A percentile compares a stretch with the other conserved stretches of the same genome.
phyloP scores from a whole-genome alignment of 176 grass and related monocot genomes.

The Saccharum officinarum region DNA sequence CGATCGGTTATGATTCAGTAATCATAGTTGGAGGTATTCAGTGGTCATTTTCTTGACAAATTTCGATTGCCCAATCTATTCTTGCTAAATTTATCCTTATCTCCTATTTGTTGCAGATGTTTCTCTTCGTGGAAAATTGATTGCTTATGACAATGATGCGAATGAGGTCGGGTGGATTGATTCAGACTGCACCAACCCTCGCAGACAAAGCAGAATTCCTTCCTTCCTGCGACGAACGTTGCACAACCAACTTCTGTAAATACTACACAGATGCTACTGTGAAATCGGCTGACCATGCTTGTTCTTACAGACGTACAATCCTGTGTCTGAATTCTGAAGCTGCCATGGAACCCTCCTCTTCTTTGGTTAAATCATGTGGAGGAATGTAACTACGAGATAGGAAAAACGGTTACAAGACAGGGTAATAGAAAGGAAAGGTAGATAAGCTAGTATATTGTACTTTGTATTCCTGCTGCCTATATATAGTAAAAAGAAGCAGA shows the following conservation, averaged over 20 bases:
- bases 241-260: constrained; percentile 30
- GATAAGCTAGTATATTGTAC: constrained; percentile 4
- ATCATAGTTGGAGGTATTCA: constrained; percentile 86
- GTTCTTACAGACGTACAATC: constrained; percentile 24
- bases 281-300: not conserved
- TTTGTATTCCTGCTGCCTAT: constrained; percentile 12
- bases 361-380: constrained; percentile 3
- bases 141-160: constrained; percentile 77
- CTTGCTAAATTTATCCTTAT: not conserved
- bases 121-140: constrained; percentile 80
- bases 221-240: constrained; percentile 50
- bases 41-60: not conserved
- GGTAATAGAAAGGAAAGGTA: not conserved
- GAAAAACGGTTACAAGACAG: not conserved
- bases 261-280: constrained; percentile 8
- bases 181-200: constrained; percentile 60
- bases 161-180: constrained; percentile 70
- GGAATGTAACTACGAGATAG: constrained; percentile 33
- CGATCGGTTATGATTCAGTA: constrained; percentile 54
- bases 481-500: constrained; percentile 33
- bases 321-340: constrained; percentile 5
- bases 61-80: constrained; percentile 5
- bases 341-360: not conserved
- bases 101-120: constrained; percentile 49
- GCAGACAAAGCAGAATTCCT: constrained; percentile 50